phyloP scores from a whole-genome alignment of 176 grass and related monocot genomes.

The Saccharum officinarum region DNA sequence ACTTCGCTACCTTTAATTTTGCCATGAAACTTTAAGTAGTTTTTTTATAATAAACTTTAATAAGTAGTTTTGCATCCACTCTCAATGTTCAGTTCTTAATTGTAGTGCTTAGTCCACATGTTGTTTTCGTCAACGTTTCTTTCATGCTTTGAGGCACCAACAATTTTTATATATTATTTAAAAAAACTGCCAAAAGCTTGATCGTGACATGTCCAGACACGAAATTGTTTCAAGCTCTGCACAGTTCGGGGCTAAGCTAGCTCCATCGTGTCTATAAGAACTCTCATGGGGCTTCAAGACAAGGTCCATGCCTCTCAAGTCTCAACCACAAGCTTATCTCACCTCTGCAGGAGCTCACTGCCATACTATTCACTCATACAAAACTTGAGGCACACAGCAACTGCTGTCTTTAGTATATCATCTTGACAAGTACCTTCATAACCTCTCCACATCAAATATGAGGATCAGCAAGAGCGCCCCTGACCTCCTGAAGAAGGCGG shows the following conservation, averaged over 20 bases:
- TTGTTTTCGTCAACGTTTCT: constrained; percentile 5
- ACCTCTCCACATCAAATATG: constrained; percentile 24
- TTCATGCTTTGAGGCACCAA: constrained; percentile 32
- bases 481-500: constrained; percentile 66
- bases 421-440: constrained; percentile 8
- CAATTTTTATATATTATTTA: background rate
- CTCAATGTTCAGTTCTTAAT: background rate
- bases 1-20: background rate
- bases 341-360: background rate
- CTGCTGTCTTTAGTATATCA: background rate
- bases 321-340: background rate
- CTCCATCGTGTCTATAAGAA: constrained; percentile 55
- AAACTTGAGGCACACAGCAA: constrained; percentile 1
- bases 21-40: background rate
- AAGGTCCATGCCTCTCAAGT: constrained; percentile 52
- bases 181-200: background rate
- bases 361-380: background rate
- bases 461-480: constrained; percentile 62
- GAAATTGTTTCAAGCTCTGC: background rate
- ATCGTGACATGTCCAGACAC: no score
- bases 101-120: constrained; percentile 38
- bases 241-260: background rate
- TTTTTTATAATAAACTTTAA: no score
- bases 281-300: constrained; percentile 15
- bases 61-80: constrained; percentile 30